These are phyloP conservation scores for Schwanniomyces polymorphus DNA, from an alignment of 805 yeast species.

Conservation along the genomic window DNA sequence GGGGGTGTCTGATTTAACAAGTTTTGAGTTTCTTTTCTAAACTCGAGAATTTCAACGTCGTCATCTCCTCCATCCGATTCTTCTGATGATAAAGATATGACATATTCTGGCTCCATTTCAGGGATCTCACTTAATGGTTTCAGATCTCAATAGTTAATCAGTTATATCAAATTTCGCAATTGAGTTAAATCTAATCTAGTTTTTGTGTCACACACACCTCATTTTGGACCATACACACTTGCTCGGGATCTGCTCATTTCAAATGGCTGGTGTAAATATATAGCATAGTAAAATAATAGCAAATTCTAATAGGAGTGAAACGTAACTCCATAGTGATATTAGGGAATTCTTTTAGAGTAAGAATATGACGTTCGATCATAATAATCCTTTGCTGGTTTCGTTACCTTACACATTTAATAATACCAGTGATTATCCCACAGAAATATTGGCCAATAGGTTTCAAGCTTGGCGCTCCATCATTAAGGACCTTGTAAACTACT, in stretches of 20 bases:
- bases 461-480: slow-evolving; percentile 83
- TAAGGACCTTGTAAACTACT: slow-evolving; percentile 69
- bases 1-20: slow-evolving; percentile 26
- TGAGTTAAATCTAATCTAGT: not conserved
- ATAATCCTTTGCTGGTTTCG: slow-evolving; percentile 39
- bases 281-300: not conserved
- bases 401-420: slow-evolving; percentile 36
- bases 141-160: not conserved
- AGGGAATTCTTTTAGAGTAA: not conserved
- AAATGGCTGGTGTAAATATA: not conserved
- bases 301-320: not conserved
- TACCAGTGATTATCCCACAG: slow-evolving; percentile 67
- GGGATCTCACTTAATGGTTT: not conserved
- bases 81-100: slow-evolving; percentile 19
- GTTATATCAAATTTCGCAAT: not conserved
- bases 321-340: not conserved
- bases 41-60: slow-evolving; percentile 39
- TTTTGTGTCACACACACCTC: not conserved
- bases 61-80: slow-evolving; percentile 28
- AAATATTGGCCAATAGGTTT: slow-evolving; percentile 78
- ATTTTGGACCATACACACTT: not conserved
- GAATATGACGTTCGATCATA: slow-evolving; percentile 10
- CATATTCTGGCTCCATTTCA: slow-evolving; percentile 9
- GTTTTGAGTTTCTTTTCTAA: slow-evolving; percentile 33
- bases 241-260: not conserved